Evolutionary conservation across 176 grass and related monocot species (phyloP), one percentile per base, ranked within the genome.

Genomic region (Oryza meridionalis): DNA sequence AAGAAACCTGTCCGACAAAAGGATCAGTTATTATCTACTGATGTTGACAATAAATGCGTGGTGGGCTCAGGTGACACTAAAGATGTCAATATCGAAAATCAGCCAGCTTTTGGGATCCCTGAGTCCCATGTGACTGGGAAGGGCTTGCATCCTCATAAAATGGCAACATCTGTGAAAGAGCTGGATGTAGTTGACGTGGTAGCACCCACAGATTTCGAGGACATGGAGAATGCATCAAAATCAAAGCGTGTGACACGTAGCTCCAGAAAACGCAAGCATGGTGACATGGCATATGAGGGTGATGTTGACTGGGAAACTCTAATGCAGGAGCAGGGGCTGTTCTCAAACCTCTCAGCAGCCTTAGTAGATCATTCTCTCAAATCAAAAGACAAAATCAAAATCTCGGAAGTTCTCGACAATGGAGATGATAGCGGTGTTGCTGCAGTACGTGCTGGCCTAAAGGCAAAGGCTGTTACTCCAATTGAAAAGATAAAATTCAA

Each of bases 401-500:
- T 12, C 32, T 71, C 63, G 29, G 77, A 88, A 78, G 83, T 77
- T 61, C 15, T 67, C 7, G 88, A 94, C 33, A 84, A 90, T 61
- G 61, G 65, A 66, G 55, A 75, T 77, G 58, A 88, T 88, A 67
- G 63, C 81, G 80, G 83, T 87, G 67, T 84, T 73, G 91, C 90
- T 80, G 93, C 93, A 51, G 86, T 99, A 46, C 79, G 85, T 79
- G 87, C 93, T 89, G 96, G 96, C 64, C 86, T 99, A 44, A 99
- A 96, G 81, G 88, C 91, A 25, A 77, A 77, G 59, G 75, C 89
- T 84, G 22, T 94, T 89, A 87, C 72, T 80, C 88, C 91, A 53
- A 92, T 99, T 84, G 96, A 99, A 87, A 99, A 99, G 86, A 84
- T 96, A 70, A 99, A 89, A 81, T 99, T 99, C 70, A 99, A 88